Percentiles rank a stretch among this genome's conserved stretches.
Evolutionary conservation across 2,329 filamentous ascomycete species (phyloP).

Genomic region (Alternaria ventricosa): DNA sequence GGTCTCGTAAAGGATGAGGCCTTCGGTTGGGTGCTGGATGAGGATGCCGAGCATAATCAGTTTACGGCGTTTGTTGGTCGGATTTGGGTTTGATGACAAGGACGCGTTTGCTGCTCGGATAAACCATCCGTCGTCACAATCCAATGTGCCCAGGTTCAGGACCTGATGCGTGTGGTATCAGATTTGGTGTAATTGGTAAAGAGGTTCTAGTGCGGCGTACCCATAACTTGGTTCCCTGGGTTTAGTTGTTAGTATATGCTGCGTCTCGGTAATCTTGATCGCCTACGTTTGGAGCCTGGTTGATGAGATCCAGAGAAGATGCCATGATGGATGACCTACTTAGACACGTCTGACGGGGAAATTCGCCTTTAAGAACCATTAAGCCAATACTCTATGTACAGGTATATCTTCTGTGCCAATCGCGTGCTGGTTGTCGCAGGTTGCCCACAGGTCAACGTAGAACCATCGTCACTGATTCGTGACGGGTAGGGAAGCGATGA

Average conservation of each 20-base stretch:
- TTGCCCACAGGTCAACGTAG: background rate
- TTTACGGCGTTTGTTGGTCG: constrained; percentile 32
- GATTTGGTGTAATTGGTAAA: background rate
- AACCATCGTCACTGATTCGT: background rate
- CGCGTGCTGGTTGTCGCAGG: background rate
- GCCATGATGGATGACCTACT: background rate
- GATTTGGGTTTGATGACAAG: constrained; percentile 36
- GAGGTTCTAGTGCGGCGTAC: constrained; percentile 13
- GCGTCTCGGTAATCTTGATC: background rate
- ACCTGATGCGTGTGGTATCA: constrained; percentile 20
- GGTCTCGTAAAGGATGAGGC: constrained; percentile 47
- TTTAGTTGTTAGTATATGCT: background rate
- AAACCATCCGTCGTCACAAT: constrained; percentile 47
- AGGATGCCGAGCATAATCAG: constrained; percentile 27
- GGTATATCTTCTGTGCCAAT: background rate
- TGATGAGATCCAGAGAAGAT: constrained; percentile 22
- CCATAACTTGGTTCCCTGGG: constrained; percentile 47
- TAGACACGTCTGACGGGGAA: background rate
- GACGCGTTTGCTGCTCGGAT: constrained; percentile 39
- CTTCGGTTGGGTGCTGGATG: constrained; percentile 39
- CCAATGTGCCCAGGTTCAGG: constrained; percentile 44
- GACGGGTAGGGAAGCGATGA: background rate
- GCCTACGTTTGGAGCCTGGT: constrained; percentile 26
- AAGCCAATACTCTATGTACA: background rate
- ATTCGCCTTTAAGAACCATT: background rate